Percentiles rank a stretch among this genome's conserved stretches.
phyloP scores from a whole-genome alignment of 139 green algal genomes.

The Auxenochlorella pyrenoidosa region DNA sequence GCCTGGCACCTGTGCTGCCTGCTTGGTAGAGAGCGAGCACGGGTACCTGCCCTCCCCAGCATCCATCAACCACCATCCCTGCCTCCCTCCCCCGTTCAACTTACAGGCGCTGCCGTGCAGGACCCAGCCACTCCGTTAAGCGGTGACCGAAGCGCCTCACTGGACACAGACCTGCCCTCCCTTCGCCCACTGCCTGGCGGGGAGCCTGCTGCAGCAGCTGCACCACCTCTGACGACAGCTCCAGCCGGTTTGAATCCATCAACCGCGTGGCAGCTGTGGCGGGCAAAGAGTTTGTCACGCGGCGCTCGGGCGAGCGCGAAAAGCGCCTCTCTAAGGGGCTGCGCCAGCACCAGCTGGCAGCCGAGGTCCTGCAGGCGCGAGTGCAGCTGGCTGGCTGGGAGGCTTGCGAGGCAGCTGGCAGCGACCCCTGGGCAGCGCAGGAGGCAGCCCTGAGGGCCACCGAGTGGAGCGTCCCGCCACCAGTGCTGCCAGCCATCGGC shows the following conservation, averaged over 20 bases:
- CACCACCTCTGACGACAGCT: not conserved
- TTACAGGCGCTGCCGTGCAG: not conserved
- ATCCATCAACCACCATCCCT: too few relatives aligned
- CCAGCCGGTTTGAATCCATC: not conserved
- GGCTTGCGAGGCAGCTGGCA: not conserved
- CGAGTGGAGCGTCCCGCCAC: not conserved
- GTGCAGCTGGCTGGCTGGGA: not conserved
- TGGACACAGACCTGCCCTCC: too few relatives aligned
- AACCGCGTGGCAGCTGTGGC: slow-evolving; percentile 24
- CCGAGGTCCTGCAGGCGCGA: not conserved
- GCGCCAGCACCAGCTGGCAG: not conserved
- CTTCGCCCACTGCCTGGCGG: too few relatives aligned
- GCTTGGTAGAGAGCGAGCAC: too few relatives aligned
- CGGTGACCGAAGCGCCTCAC: not conserved
- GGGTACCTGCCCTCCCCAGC: too few relatives aligned
- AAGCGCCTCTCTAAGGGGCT: not conserved
- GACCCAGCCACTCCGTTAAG: not conserved
- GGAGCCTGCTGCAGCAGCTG: not conserved
- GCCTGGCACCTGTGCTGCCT: not conserved
- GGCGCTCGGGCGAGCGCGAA: not conserved
- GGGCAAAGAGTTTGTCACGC: not conserved
- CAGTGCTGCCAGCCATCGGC: too few relatives aligned
- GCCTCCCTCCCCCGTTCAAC: not conserved
- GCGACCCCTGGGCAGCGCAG: not conserved
- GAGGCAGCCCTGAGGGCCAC: not conserved